A percentile compares a stretch with the other conserved stretches of the same genome.
Conservation (phyloP, 164 flowering plant species). For the Saururus chinensis region DNA sequence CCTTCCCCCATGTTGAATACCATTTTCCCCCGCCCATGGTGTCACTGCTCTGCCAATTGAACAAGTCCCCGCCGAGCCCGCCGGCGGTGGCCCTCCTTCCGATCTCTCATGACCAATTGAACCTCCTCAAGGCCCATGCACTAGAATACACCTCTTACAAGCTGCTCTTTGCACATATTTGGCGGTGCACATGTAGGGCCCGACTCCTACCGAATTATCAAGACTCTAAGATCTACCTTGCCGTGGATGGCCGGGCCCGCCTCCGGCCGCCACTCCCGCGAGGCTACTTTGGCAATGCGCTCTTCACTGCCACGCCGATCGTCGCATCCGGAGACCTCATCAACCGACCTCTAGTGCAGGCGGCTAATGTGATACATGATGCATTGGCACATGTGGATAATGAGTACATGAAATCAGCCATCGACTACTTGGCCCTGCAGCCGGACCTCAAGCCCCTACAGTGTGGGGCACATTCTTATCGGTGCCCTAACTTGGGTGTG, state of each 20-base stretch:
- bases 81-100: slow-evolving; percentile 28
- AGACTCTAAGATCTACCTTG: slow-evolving; percentile 7
- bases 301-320: slow-evolving; percentile 2
- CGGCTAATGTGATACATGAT: slow-evolving; percentile 35
- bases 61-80: too few species aligned
- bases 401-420: background rate
- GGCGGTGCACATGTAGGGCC: slow-evolving; percentile 32
- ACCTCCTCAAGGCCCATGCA: slow-evolving; percentile 32
- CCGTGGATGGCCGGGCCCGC: slow-evolving; percentile 15
- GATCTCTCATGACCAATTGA: slow-evolving; percentile 33
- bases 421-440: slow-evolving; percentile 31
- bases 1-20: slow-evolving; percentile 54
- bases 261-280: slow-evolving; percentile 17
- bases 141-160: slow-evolving; percentile 29
- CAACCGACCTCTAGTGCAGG: slow-evolving; percentile 14
- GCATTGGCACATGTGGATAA: slow-evolving; percentile 22
- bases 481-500: slow-evolving; percentile 11
- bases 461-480: slow-evolving; percentile 11
- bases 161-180: slow-evolving; percentile 18
- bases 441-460: background rate
- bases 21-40: slow-evolving; percentile 39
- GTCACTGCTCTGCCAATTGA: slow-evolving; percentile 4
- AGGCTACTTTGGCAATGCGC: slow-evolving; percentile 24
- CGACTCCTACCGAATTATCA: slow-evolving; percentile 10
- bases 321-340: slow-evolving; percentile 13